A percentile compares a stretch with the other conserved stretches of the same genome.
These are phyloP conservation scores for Helotiales sp. DNA, from an alignment of 2,329 filamentous ascomycete species.

Conservation along the genomic window DNA sequence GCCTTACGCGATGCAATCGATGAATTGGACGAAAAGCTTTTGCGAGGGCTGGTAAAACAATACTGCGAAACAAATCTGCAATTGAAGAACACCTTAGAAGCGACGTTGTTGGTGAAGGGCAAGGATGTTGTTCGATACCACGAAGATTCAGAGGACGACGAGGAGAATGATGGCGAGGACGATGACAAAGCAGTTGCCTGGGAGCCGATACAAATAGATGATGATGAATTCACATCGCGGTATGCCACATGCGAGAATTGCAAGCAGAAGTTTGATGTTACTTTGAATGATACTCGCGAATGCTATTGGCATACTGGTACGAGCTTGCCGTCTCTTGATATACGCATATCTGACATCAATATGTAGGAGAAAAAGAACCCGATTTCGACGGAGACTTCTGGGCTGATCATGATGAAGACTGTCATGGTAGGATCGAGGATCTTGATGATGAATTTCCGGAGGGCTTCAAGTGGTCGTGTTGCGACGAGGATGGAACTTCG, in stretches of 20 bases:
- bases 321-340: background rate
- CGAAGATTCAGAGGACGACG: background rate
- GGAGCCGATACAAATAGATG: constrained; percentile 2
- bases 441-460: constrained; percentile 10
- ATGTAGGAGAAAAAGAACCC: constrained; percentile 3
- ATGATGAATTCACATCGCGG: constrained; percentile 6
- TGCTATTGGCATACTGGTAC: constrained; percentile 18
- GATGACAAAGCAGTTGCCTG: background rate
- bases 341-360: background rate
- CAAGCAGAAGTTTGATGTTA: constrained; percentile 15
- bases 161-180: background rate
- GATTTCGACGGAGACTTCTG: constrained; percentile 12
- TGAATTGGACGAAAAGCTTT: background rate
- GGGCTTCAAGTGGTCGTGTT: constrained; percentile 18
- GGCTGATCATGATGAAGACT: constrained; percentile 15
- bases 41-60: background rate
- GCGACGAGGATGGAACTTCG: constrained; percentile 1
- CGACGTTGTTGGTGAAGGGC: background rate
- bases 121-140: constrained; percentile 1
- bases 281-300: background rate
- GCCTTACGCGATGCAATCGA: background rate
- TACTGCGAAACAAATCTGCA: background rate
- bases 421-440: constrained; percentile 2
- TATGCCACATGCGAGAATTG: constrained; percentile 15
- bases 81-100: background rate